Percentiles rank a stretch among this genome's conserved stretches.
Evolutionary conservation across 768 basidiomycete species (phyloP).

Genomic region (Goffeauzyma gilvescens): DNA sequence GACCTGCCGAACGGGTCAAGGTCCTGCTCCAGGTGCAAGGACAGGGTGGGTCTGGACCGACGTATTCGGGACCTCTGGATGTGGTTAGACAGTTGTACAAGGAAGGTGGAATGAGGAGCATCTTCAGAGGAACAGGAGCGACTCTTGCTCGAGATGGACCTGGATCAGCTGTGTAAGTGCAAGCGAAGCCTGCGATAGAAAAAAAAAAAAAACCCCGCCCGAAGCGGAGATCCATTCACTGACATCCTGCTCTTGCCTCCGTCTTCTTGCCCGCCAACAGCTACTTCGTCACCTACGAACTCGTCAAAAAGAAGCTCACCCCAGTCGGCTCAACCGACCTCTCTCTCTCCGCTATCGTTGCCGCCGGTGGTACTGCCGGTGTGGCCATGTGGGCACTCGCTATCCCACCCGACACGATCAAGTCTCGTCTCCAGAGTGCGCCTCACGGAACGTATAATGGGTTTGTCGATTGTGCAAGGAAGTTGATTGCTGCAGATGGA

Average conservation of each 20-base stretch:
- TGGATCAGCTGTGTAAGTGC: constrained; percentile 74
- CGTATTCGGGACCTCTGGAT: constrained; percentile 76
- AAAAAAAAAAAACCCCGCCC: too few relatives aligned
- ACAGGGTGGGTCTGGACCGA: constrained; percentile 48
- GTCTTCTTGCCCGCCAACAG: constrained; percentile 33
- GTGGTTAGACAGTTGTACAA: constrained; percentile 76
- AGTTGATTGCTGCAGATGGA: constrained; percentile 79
- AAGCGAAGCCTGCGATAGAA: not conserved
- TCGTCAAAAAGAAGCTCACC: constrained; percentile 68
- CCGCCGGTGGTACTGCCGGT: constrained; percentile 86
- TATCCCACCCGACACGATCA: constrained; percentile 91
- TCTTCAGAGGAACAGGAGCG: constrained; percentile 83
- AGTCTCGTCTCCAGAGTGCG: constrained; percentile 87
- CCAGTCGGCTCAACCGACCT: constrained; percentile 64
- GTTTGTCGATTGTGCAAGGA: constrained; percentile 73
- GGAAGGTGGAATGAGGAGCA: constrained; percentile 77
- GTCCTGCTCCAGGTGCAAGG: constrained; percentile 88
- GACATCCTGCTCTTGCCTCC: too few relatives aligned
- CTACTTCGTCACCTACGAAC: constrained; percentile 93
- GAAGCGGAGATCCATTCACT: too few relatives aligned
- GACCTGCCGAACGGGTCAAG: constrained; percentile 90
- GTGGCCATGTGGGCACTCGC: constrained; percentile 96
- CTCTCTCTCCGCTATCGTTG: constrained; percentile 64
- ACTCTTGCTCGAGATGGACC: constrained; percentile 89
- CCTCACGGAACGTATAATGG: constrained; percentile 96